Evolutionary conservation across 164 flowering plant genomes (phyloP).

Genomic region (Euptelea pleiosperma): DNA sequence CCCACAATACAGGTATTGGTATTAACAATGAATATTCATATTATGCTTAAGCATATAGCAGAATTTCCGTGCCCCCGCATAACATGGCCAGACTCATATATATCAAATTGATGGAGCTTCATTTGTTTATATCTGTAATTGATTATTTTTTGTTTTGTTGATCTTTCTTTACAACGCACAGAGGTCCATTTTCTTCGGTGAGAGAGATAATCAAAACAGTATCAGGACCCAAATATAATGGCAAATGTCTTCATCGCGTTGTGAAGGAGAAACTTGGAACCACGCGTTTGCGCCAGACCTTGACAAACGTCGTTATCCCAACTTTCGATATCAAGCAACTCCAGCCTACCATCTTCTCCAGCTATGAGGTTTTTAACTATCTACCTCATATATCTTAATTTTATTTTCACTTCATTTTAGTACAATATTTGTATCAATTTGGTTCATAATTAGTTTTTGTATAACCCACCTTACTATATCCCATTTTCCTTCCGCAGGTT

Average conservation of each 20-base stretch:
- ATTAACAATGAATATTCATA: too few relatives aligned
- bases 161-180: background rate
- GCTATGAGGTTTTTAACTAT: constrained; percentile 14
- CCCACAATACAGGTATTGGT: constrained; percentile 28
- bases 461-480: too few relatives aligned
- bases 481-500: too few relatives aligned
- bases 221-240: constrained; percentile 21
- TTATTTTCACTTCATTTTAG: too few relatives aligned
- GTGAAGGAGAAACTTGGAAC: constrained; percentile 6
- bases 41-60: background rate
- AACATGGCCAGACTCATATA: background rate
- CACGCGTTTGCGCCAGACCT: constrained; percentile 12
- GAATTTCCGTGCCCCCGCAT: too few relatives aligned
- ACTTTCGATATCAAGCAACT: constrained; percentile 27
- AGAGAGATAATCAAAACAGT: background rate
- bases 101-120: background rate
- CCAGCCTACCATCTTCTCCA: constrained; percentile 27
- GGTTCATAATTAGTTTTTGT: too few relatives aligned
- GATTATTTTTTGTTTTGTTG: background rate
- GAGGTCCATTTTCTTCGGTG: constrained; percentile 3
- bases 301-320: constrained; percentile 26
- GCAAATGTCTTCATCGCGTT: constrained; percentile 16
- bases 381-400: too few relatives aligned
- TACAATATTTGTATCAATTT: too few relatives aligned
- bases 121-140: background rate